Base-by-base conservation (phyloP, 371 early-diverging fungal genomes). In the Homolaphlyctis polyrhiza region DNA sequence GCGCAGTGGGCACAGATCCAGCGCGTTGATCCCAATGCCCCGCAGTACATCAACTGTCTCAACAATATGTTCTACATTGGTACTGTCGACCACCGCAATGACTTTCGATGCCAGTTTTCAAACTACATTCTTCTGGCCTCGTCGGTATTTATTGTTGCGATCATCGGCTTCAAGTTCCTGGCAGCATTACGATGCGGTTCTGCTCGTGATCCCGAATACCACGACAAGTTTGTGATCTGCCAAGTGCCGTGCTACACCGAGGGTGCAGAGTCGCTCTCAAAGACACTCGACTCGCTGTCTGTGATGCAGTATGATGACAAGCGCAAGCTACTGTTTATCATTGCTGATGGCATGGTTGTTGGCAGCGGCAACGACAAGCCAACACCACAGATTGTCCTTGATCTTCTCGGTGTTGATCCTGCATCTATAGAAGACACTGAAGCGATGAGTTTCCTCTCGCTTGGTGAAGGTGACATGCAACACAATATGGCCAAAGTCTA, bases 191-290 rank as follows among this genome's bases (percentile, higher is more conserved):
- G 91, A 64, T 82, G 94, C 52, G 90, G 92, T 0, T 69, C 79
- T 23, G 69, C 75, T 28, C 58, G 86, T 5, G 87, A 89, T 1
- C 93, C 95, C 0, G 91, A 93, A 67, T 86, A 87, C 27, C 89
- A 89, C 39, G 90, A 92, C 65, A 90, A 91, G 75, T 97, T 97
- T 76, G 90, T 92, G 23, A 91, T 99, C 62, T 87, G 92, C 69
- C 89, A 79, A 59, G 82, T 86, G 58, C 96, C 99, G n/a, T 97
- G 98, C 78, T 99, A 99, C 79, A 96, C 97, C 2, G 99, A 98
- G 76, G 96, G 91, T 61, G 89, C 90, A 66, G 96, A 68, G 23
- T 67, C 67, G 28, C 50, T 80, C 35, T 54, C 77, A 13, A 63
- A 70, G 52, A 69, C 76, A 25, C 52, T 79, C 33, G 75, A 74